Percentiles rank a stretch among this genome's conserved stretches.
Evolutionary conservation across 1,284 basidiomycete genomes (phyloP).

Genomic region (Hortiboletus rubellus): DNA sequence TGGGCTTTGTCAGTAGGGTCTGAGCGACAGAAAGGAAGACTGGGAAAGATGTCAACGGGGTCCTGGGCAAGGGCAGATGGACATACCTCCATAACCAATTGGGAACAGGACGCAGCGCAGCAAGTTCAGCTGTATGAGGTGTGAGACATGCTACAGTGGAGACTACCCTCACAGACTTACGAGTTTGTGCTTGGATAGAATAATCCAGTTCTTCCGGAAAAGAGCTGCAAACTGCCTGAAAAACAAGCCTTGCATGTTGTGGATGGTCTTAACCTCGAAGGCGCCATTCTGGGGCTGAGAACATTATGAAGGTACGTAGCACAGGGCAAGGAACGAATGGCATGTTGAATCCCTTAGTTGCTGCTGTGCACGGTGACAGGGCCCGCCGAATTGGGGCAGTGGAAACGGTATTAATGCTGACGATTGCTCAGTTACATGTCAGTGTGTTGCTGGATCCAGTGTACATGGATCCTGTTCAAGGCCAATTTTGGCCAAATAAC

Average conservation of each 20-base stretch:
- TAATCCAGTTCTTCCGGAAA: constrained; percentile 76
- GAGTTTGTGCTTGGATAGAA: constrained; percentile 60
- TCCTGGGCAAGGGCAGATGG: background rate
- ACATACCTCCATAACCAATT: constrained; percentile 55
- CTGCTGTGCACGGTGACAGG: too few species aligned
- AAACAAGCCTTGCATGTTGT: constrained; percentile 38
- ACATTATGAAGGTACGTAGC: background rate
- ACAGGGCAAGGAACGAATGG: background rate
- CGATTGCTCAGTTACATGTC: too few species aligned
- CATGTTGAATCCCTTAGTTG: constrained; percentile 1
- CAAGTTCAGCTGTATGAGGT: constrained; percentile 52
- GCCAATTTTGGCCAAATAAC: too few species aligned
- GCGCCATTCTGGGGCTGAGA: background rate
- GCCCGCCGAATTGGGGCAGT: too few species aligned
- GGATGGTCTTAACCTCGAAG: background rate
- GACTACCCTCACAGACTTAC: constrained; percentile 42
- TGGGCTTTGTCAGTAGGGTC: constrained; percentile 53
- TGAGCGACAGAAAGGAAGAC: constrained; percentile 67
- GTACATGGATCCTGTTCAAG: too few species aligned
- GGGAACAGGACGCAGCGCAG: constrained; percentile 69
- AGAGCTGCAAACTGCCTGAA: constrained; percentile 64
- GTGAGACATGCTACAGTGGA: constrained; percentile 14
- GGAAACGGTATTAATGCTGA: too few species aligned
- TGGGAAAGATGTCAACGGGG: constrained; percentile 9
- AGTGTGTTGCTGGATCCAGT: too few species aligned